phyloP scores from a whole-genome alignment of 1,284 basidiomycete genomes.

The Laetiporus sulphureus region DNA sequence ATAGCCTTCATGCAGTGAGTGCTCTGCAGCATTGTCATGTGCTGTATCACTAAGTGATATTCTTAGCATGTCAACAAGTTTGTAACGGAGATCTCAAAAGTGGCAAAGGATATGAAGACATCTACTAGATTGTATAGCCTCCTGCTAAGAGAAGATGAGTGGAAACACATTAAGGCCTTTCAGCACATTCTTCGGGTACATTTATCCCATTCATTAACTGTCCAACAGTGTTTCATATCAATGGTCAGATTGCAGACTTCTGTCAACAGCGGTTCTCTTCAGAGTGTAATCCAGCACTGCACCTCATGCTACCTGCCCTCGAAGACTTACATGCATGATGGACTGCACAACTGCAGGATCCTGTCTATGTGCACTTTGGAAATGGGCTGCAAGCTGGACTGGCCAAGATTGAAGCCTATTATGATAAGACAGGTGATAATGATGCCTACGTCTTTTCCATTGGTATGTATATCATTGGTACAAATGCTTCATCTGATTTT shows the following conservation, averaged over 20 bases:
- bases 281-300: constrained; percentile 15
- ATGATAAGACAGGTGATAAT: constrained; percentile 10
- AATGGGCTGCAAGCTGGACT: constrained; percentile 9
- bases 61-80: constrained; percentile 15
- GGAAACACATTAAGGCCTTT: too few relatives aligned
- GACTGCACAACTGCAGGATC: constrained; percentile 4
- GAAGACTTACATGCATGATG: too few relatives aligned
- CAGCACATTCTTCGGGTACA: too few relatives aligned
- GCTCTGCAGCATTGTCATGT: constrained; percentile 10
- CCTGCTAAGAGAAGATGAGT: too few relatives aligned
- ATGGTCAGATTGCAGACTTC: neutral
- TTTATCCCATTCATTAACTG: too few relatives aligned
- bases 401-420: constrained; percentile 12
- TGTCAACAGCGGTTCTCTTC: constrained; percentile 1
- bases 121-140: too few relatives aligned
- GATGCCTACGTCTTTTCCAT: constrained; percentile 11
- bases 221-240: neutral
- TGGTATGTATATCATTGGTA: too few relatives aligned
- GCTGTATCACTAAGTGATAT: neutral
- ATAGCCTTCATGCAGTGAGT: constrained; percentile 1
- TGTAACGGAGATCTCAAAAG: neutral
- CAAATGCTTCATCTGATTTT: neutral
- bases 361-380: constrained; percentile 15
- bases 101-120: too few relatives aligned
- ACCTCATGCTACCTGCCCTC: constrained; percentile 30